These are phyloP conservation scores for Pholiota conissans DNA, from an alignment of 768 basidiomycete species.

Conservation along the genomic window DNA sequence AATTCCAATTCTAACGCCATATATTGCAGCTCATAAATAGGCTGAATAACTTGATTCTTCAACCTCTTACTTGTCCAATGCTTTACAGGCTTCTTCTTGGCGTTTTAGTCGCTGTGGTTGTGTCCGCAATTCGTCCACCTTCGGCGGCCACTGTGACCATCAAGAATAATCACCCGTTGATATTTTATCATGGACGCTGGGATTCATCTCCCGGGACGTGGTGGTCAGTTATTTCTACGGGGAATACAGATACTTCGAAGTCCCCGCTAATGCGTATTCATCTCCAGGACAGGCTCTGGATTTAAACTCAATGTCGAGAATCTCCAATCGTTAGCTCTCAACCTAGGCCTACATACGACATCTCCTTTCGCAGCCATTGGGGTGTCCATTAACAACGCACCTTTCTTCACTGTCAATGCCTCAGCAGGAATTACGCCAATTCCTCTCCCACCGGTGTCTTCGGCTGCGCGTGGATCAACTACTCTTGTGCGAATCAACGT, in stretches of 20 bases:
- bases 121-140: background rate
- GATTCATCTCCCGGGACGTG: slow-evolving; percentile 51
- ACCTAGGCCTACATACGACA: slow-evolving; percentile 50
- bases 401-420: slow-evolving; percentile 46
- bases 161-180: slow-evolving; percentile 37
- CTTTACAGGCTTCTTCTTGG: background rate
- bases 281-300: slow-evolving; percentile 48
- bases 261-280: background rate
- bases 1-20: background rate
- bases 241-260: background rate
- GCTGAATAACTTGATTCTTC: background rate
- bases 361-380: slow-evolving; percentile 43
- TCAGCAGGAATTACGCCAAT: slow-evolving; percentile 46
- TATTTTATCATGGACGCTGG: slow-evolving; percentile 54
- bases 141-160: slow-evolving; percentile 18
- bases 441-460: slow-evolving; percentile 25
- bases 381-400: slow-evolving; percentile 46
- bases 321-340: slow-evolving; percentile 41
- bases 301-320: slow-evolving; percentile 48
- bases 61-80: background rate
- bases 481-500: slow-evolving; percentile 49
- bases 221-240: slow-evolving; percentile 39
- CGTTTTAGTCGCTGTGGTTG: background rate
- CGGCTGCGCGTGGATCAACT: background rate
- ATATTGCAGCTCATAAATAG: background rate